Evolutionary conservation across 1,139 yeast species (phyloP).

Genomic region (Candida smagusa): DNA sequence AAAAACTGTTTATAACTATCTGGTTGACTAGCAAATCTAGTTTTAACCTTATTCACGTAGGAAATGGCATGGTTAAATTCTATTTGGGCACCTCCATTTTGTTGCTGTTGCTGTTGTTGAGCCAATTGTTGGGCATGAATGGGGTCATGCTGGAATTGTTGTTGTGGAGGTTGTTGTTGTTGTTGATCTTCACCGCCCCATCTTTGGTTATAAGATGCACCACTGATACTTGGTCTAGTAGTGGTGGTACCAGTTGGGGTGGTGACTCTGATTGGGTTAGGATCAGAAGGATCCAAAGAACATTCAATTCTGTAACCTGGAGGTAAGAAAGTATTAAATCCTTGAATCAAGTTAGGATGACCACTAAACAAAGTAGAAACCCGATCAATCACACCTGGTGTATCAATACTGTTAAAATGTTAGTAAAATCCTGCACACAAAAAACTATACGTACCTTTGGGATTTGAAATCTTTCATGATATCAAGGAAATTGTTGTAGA

Average conservation of each 20-base stretch:
- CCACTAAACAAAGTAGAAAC: slow-evolving; percentile 90
- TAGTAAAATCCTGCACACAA: neutral
- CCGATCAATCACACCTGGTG: slow-evolving; percentile 97
- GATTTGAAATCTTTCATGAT: slow-evolving; percentile 98
- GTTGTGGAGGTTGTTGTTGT: slow-evolving; percentile 16
- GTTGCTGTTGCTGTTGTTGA: slow-evolving; percentile 23
- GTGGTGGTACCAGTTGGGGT: slow-evolving; percentile 92
- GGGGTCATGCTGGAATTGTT: slow-evolving; percentile 9
- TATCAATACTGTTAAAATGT: slow-evolving; percentile 67
- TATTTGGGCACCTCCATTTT: slow-evolving; percentile 66
- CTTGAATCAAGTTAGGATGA: slow-evolving; percentile 89
- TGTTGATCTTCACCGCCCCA: slow-evolving; percentile 24
- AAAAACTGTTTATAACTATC: slow-evolving; percentile 92
- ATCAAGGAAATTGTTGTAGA: slow-evolving; percentile 91
- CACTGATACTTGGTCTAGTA: slow-evolving; percentile 47
- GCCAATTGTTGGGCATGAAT: slow-evolving; percentile 23
- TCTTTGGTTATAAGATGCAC: slow-evolving; percentile 21
- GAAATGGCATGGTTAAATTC: slow-evolving; percentile 97
- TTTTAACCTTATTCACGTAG: slow-evolving; percentile 93
- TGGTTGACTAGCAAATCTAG: slow-evolving; percentile 90
- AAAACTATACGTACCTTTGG: slow-evolving; percentile 53
- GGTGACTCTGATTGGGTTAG: slow-evolving; percentile 89
- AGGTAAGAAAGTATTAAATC: slow-evolving; percentile 94
- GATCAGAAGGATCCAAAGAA: slow-evolving; percentile 84
- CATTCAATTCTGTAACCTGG: slow-evolving; percentile 96